These are phyloP conservation scores for Crucibulum laeve DNA, from an alignment of 768 basidiomycete genomes.

Conservation along the genomic window DNA sequence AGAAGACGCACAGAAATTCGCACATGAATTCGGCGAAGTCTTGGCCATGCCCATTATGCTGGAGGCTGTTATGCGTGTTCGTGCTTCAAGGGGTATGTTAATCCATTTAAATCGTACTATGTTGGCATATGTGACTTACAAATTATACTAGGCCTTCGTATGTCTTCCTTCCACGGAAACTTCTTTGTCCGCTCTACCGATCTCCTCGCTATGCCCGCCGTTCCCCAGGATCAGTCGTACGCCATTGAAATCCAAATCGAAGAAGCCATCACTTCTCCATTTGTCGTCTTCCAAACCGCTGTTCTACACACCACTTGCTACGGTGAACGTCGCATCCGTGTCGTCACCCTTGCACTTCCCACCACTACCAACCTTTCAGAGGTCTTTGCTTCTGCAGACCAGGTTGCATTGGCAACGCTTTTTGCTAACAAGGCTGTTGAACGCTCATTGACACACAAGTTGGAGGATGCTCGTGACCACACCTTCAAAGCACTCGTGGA, in stretches of 20 bases:
- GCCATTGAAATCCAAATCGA: constrained; percentile 95
- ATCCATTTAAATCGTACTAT: neutral
- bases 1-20: constrained; percentile 98
- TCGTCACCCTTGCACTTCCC: constrained; percentile 83
- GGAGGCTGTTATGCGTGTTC: constrained; percentile 96
- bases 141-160: constrained; percentile 64
- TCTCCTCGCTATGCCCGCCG: constrained; percentile 91
- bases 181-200: constrained; percentile 98
- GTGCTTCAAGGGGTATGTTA: constrained; percentile 84
- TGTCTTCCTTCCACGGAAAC: constrained; percentile 98
- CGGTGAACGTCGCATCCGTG: constrained; percentile 89
- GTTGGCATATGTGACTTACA: constrained; percentile 4
- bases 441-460: constrained; percentile 74
- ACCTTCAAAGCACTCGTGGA: constrained; percentile 81
- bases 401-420: constrained; percentile 79
- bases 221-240: constrained; percentile 96
- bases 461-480: constrained; percentile 89
- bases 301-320: constrained; percentile 93
- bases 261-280: constrained; percentile 85
- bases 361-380: constrained; percentile 87
- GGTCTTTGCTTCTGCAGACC: constrained; percentile 86
- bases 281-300: constrained; percentile 93
- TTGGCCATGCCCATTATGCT: constrained; percentile 92
- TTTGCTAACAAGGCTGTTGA: constrained; percentile 94
- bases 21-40: constrained; percentile 93